Base-by-base conservation (phyloP, 2,329 filamentous ascomycete species). In the Dothiorella sarmentorum region DNA sequence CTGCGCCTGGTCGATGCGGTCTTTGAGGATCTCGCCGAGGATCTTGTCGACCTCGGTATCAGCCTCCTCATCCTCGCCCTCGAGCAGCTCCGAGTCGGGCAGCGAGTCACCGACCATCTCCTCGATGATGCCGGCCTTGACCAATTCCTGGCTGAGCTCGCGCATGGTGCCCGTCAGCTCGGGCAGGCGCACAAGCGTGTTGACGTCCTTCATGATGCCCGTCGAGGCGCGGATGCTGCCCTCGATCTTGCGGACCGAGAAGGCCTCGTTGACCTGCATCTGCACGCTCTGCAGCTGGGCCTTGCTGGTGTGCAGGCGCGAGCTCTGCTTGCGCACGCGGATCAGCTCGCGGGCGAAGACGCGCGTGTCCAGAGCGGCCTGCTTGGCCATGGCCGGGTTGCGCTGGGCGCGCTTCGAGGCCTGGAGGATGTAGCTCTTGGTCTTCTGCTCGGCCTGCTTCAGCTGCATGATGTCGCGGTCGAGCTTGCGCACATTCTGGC, bases 261-360 rank as follows among this genome's bases (percentile, higher is more conserved):
- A 97, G 1, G 94, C 92, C 77, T 97, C 93, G 69, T 92, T 91
- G 69, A 99, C 93, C 76, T 97, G 94, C 91, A 97, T 96, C 75
- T 93, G 88, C 42, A 99, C 93, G 65, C 88, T 93, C 71, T 87
- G 86, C 47, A 99, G 83, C 76, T 97, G 94, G 2, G 94, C 94
- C 72, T 95, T 95, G 67, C 87, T 88, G 0, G 93, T 97, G 17
- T 88, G 81, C 37, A 97, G 82, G 4, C 94, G 85, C 27, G 81
- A 77, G 17, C 82, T 82, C 63, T 91, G 86, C 71, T 88, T 90
- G 63, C 94, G 89, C 61, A 90, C 84, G 55, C 89, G 86, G 63
- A 97, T 85, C 51, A 97, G 83, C 75, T 97, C 93, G 64, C 86
- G 83, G 22, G 94, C 94, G 73, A 97, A 96, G 63, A 88, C 87